These are phyloP conservation scores for Cryptococcus depauperatus DNA, from an alignment of 1,284 basidiomycete genomes.

Conservation along the genomic window DNA sequence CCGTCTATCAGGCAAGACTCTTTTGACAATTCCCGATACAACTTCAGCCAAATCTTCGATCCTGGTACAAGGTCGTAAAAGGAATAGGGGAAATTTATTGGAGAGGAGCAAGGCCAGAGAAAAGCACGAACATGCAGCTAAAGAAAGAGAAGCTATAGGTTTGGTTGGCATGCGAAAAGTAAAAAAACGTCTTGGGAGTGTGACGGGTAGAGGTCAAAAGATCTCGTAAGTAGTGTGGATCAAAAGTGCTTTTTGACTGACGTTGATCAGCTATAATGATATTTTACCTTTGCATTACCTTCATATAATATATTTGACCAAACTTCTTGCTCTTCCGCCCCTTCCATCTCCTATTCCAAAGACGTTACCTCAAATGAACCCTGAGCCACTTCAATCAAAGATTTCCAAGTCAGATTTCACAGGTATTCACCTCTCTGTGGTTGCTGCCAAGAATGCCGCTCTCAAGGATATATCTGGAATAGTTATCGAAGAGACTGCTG, in stretches of 20 bases:
- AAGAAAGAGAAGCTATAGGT: slow-evolving; percentile 7
- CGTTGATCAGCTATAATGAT: slow-evolving; percentile 25
- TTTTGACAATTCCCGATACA: slow-evolving; percentile 15
- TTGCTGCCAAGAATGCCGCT: slow-evolving; percentile 30
- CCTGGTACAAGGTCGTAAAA: slow-evolving; percentile 28
- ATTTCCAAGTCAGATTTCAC: slow-evolving; percentile 48
- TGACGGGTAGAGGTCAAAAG: slow-evolving; percentile 11
- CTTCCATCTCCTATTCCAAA: slow-evolving; percentile 28
- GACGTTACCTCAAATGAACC: slow-evolving; percentile 11
- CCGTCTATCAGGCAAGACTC: slow-evolving; percentile 31
- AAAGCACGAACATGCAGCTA: slow-evolving; percentile 5
- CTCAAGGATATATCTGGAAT: slow-evolving; percentile 42
- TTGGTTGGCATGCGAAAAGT: slow-evolving; percentile 18
- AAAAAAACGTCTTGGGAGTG: slow-evolving; percentile 15
- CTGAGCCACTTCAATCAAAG: slow-evolving; percentile 34
- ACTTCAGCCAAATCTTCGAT: not conserved
- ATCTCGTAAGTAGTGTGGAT: slow-evolving; percentile 23
- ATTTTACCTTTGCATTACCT: slow-evolving; percentile 39
- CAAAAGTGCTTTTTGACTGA: not conserved
- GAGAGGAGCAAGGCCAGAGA: slow-evolving; percentile 12
- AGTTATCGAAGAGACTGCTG: slow-evolving; percentile 47
- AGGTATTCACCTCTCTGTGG: slow-evolving; percentile 36
- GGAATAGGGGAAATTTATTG: slow-evolving; percentile 22
- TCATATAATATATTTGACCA: slow-evolving; percentile 34
- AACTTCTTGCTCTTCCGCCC: slow-evolving; percentile 23